A percentile compares a stretch with the other conserved stretches of the same genome.
Conservation (phyloP, 2,329 filamentous ascomycete genomes). For the Trematosphaeria pertusa region DNA sequence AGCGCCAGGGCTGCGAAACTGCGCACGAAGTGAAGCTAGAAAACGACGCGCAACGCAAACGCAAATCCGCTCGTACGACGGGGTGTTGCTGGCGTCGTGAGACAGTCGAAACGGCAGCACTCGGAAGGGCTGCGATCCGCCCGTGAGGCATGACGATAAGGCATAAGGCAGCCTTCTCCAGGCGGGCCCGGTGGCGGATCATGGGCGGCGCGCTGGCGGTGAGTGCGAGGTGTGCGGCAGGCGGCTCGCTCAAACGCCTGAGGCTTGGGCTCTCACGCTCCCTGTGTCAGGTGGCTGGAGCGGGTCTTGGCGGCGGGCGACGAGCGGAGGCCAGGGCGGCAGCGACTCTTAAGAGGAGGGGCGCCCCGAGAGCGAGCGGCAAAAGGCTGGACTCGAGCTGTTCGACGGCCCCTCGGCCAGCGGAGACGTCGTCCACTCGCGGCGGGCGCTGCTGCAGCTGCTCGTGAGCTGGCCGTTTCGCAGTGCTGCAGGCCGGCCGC, state of each 20-base stretch:
- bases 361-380: too few species aligned
- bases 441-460: not conserved
- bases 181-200: constrained; percentile 24
- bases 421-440: too few species aligned
- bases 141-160: constrained; percentile 39
- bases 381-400: too few species aligned
- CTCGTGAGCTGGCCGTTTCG: constrained; percentile 6
- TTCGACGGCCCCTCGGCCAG: too few species aligned
- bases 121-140: constrained; percentile 43
- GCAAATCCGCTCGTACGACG: constrained; percentile 15
- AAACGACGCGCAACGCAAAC: constrained; percentile 27
- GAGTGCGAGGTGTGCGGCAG: constrained; percentile 29
- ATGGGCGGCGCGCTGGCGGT: constrained; percentile 27
- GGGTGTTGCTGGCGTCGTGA: constrained; percentile 37
- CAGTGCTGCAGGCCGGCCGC: constrained; percentile 1
- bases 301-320: constrained; percentile 14
- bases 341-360: too few species aligned
- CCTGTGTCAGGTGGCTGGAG: constrained; percentile 35
- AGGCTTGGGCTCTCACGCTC: constrained; percentile 38
- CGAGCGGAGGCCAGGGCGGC: not conserved
- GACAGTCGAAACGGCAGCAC: constrained; percentile 42
- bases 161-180: constrained; percentile 26
- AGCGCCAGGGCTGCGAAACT: not conserved
- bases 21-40: constrained; percentile 4
- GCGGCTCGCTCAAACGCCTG: constrained; percentile 39